Conservation (phyloP, 345 rosid genomes). For the Trapa incisa region DNA sequence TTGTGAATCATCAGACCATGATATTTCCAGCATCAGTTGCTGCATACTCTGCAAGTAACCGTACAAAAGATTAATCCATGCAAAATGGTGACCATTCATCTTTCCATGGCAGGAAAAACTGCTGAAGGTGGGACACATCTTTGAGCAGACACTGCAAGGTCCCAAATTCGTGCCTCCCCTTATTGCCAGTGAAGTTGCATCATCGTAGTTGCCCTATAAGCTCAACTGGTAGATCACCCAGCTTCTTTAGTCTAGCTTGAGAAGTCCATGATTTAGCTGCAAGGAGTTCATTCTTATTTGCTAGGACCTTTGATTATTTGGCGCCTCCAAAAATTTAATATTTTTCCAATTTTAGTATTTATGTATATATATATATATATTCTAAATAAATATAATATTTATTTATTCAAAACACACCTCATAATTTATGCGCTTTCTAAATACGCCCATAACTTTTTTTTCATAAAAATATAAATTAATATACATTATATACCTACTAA, state of each 20-base stretch:
- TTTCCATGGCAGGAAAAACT: slow-evolving; percentile 39
- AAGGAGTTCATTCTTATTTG: too few relatives aligned
- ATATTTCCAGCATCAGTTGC: neutral
- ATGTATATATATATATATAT: too few relatives aligned
- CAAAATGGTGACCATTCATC: too few relatives aligned
- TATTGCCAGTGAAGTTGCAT: slow-evolving; percentile 10
- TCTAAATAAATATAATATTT: too few relatives aligned
- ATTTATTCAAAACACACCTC: too few relatives aligned
- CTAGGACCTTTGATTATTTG: too few relatives aligned
- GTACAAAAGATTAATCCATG: too few relatives aligned
- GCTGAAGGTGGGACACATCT: slow-evolving; percentile 65
- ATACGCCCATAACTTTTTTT: too few relatives aligned
- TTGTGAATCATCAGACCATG: neutral
- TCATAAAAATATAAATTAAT: too few relatives aligned
- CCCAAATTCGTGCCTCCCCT: slow-evolving; percentile 63
- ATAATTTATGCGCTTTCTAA: too few relatives aligned
- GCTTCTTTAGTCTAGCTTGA: neutral
- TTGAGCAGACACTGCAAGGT: slow-evolving; percentile 78
- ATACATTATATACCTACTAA: too few relatives aligned
- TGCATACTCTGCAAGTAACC: neutral
- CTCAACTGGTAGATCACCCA: neutral
- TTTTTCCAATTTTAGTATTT: too few relatives aligned
- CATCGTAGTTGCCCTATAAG: neutral
- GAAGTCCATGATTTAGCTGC: neutral
- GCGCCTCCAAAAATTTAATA: neutral